phyloP scores from a whole-genome alignment of 176 grass and related monocot species.

The Lolium rigidum region DNA sequence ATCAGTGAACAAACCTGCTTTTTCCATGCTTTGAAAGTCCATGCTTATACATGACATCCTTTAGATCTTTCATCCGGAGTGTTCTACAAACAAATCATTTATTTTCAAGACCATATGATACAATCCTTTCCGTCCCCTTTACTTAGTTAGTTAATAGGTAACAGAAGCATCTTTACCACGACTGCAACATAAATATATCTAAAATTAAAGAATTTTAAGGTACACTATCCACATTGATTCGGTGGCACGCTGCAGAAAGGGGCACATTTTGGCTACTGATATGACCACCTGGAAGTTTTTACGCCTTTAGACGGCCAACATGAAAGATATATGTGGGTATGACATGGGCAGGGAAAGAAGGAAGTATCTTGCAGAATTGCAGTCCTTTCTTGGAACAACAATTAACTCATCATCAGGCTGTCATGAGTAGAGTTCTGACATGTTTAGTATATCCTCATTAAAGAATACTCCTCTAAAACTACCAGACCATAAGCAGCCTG shows the following conservation, averaged over 20 bases:
- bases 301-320: neutral
- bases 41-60: constrained; percentile 73
- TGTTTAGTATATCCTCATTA: no score
- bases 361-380: no score
- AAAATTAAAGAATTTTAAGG: no score
- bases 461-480: no score
- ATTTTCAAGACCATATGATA: neutral
- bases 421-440: no score
- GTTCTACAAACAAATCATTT: constrained; percentile 1
- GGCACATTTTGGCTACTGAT: neutral
- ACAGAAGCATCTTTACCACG: neutral
- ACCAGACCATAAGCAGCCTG: no score
- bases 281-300: neutral
- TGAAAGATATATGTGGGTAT: no score
- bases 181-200: no score
- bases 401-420: no score
- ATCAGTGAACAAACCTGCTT: no score
- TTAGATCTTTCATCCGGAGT: constrained; percentile 82
- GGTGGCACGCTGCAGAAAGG: neutral
- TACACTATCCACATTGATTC: neutral
- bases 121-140: neutral
- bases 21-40: constrained; percentile 19
- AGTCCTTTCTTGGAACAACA: no score
- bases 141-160: constrained; percentile 1
- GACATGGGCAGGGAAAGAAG: no score